A percentile compares a stretch with the other conserved stretches of the same genome.
phyloP scores from a whole-genome alignment of 192 early-diverging fungal genomes.

The Umbelopsis vinacea region DNA sequence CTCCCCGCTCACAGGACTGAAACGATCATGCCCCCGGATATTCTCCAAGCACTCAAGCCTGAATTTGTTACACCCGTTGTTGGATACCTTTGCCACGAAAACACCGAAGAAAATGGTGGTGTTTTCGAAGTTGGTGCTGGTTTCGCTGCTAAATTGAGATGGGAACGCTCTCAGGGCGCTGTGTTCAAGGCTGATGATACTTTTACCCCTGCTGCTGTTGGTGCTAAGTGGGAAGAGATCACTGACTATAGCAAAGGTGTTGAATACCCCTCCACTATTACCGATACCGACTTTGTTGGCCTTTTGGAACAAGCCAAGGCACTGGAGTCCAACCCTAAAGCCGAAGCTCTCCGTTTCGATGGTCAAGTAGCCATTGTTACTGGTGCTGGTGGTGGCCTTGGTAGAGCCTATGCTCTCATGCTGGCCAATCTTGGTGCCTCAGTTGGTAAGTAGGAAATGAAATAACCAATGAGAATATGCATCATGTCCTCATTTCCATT shows the following conservation, averaged over 20 bases:
- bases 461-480: neutral
- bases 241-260: constrained; percentile 62
- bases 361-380: constrained; percentile 87
- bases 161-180: constrained; percentile 86
- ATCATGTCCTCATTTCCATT: neutral
- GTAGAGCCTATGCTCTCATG: constrained; percentile 84
- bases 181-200: constrained; percentile 89
- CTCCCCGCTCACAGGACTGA: constrained; percentile 63
- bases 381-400: constrained; percentile 93
- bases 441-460: constrained; percentile 55
- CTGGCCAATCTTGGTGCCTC: constrained; percentile 84
- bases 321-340: constrained; percentile 64
- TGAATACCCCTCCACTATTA: constrained; percentile 73
- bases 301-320: constrained; percentile 77
- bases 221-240: constrained; percentile 77
- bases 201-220: constrained; percentile 86
- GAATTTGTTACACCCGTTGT: constrained; percentile 97
- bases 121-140: constrained; percentile 98
- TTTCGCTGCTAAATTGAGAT: constrained; percentile 90
- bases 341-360: constrained; percentile 66
- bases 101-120: constrained; percentile 78
- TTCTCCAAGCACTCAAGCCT: constrained; percentile 94
- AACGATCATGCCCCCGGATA: constrained; percentile 93
- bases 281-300: constrained; percentile 83
- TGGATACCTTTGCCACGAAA: constrained; percentile 91